Evolutionary conservation across 2,329 filamentous ascomycete species (phyloP).

Genomic region (Emydomyces testavorans): DNA sequence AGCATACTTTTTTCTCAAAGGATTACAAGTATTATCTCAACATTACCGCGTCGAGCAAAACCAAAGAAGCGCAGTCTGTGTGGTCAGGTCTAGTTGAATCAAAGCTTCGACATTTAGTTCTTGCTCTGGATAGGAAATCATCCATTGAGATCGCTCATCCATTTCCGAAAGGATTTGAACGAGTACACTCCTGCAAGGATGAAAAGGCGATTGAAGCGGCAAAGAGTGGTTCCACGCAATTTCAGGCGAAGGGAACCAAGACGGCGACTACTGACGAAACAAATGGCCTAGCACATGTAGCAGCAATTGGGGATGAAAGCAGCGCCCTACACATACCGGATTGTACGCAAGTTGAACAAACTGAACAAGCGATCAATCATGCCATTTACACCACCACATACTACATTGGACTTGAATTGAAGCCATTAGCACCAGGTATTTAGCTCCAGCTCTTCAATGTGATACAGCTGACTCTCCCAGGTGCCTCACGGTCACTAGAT

Average conservation of each 20-base stretch:
- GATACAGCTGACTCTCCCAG: constrained; percentile 27
- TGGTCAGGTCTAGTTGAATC: constrained; percentile 93
- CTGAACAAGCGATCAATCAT: constrained; percentile 34
- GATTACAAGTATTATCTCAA: constrained; percentile 95
- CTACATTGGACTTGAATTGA: constrained; percentile 80
- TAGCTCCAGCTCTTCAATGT: constrained; percentile 17
- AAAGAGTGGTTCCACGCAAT: constrained; percentile 50
- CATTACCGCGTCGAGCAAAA: constrained; percentile 69
- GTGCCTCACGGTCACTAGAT: constrained; percentile 40
- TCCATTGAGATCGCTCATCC: constrained; percentile 76
- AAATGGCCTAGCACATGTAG: constrained; percentile 40
- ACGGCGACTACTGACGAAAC: constrained; percentile 43
- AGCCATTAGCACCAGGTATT: constrained; percentile 60
- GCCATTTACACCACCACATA: constrained; percentile 79
- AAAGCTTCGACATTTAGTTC: constrained; percentile 75
- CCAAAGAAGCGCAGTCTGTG: constrained; percentile 69
- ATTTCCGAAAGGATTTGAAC: constrained; percentile 86
- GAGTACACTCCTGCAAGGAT: constrained; percentile 57
- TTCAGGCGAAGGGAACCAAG: constrained; percentile 45
- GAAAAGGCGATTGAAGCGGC: constrained; percentile 52
- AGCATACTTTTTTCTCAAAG: constrained; percentile 84
- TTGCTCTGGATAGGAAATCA: constrained; percentile 66
- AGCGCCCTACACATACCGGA: constrained; percentile 32
- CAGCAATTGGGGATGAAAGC: constrained; percentile 36
- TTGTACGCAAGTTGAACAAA: constrained; percentile 22